These are phyloP conservation scores for Bertia moriformis DNA, from an alignment of 2,329 filamentous ascomycete species.

Conservation along the genomic window DNA sequence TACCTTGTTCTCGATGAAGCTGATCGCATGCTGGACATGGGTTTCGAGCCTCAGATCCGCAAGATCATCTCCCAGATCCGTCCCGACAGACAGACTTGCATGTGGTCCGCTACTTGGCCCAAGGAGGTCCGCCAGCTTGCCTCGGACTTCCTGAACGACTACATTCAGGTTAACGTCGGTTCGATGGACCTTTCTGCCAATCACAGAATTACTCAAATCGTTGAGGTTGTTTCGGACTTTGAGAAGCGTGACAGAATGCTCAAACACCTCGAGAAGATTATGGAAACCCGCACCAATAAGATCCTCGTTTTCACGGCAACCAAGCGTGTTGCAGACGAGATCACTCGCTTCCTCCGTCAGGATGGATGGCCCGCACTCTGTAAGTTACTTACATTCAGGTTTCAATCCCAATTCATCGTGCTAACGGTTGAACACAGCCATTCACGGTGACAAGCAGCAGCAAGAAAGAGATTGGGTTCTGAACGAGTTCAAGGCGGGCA, in stretches of 20 bases:
- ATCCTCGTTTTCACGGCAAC: constrained; percentile 84
- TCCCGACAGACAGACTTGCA: constrained; percentile 94
- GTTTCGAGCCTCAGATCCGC: constrained; percentile 98
- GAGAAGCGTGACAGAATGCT: constrained; percentile 97
- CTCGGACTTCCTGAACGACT: constrained; percentile 80
- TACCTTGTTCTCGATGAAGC: constrained; percentile 98
- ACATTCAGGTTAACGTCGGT: constrained; percentile 97
- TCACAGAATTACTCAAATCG: constrained; percentile 93
- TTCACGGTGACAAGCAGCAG: constrained; percentile 98
- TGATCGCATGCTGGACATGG: constrained; percentile 99
- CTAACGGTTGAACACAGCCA: constrained; percentile 52
- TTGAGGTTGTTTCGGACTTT: constrained; percentile 88
- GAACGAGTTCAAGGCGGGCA: constrained; percentile 98
- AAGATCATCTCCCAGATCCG: constrained; percentile 97
- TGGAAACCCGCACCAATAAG: constrained; percentile 94
- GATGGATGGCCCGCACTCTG: constrained; percentile 95
- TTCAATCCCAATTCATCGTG: constrained; percentile 22
- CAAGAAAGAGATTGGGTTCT: constrained; percentile 99
- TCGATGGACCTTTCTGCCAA: constrained; percentile 93
- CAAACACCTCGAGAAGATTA: constrained; percentile 93
- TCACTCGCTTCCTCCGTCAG: constrained; percentile 90
- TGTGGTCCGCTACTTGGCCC: constrained; percentile 99
- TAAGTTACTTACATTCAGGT: constrained; percentile 39
- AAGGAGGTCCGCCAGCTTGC: constrained; percentile 93
- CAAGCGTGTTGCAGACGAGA: constrained; percentile 94